A percentile compares a stretch with the other conserved stretches of the same genome.
phyloP scores from a whole-genome alignment of 306 rosid genomes.

The Malus domestica region DNA sequence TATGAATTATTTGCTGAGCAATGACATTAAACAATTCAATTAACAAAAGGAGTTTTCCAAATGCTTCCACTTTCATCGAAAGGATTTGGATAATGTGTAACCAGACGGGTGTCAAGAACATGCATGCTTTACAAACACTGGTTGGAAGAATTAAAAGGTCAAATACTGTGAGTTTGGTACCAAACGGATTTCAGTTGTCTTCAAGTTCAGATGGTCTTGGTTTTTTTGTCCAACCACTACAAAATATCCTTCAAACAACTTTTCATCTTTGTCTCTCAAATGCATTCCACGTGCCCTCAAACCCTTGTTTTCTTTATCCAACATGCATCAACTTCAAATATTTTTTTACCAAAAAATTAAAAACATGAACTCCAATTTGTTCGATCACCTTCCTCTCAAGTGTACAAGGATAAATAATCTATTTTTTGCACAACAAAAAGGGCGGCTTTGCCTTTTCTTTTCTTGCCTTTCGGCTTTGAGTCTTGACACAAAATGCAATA shows the following conservation, averaged over 20 bases:
- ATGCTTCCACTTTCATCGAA: conserved; percentile 19
- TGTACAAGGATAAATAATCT: not conserved
- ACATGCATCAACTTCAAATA: not conserved
- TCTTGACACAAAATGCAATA: not conserved
- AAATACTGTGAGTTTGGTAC: not conserved
- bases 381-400: not conserved
- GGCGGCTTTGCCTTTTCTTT: not conserved
- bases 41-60: not conserved
- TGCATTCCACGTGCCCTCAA: conserved; percentile 72
- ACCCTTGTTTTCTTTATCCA: not conserved
- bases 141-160: not conserved
- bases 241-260: conserved; percentile 19
- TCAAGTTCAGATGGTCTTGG: conserved; percentile 15
- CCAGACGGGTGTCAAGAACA: not conserved
- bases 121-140: conserved; percentile 17
- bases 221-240: conserved; percentile 18
- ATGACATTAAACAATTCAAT: conserved; percentile 18
- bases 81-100: conserved; percentile 1
- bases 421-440: not conserved
- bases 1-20: conserved; percentile 11
- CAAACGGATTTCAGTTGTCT: conserved; percentile 5
- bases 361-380: not conserved
- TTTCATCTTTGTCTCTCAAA: conserved; percentile 32
- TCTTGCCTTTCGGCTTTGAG: not conserved
- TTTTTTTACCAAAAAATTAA: not conserved